phyloP scores from a whole-genome alignment of 2,329 filamentous ascomycete genomes.

The Cercospora zeae-maydis region DNA sequence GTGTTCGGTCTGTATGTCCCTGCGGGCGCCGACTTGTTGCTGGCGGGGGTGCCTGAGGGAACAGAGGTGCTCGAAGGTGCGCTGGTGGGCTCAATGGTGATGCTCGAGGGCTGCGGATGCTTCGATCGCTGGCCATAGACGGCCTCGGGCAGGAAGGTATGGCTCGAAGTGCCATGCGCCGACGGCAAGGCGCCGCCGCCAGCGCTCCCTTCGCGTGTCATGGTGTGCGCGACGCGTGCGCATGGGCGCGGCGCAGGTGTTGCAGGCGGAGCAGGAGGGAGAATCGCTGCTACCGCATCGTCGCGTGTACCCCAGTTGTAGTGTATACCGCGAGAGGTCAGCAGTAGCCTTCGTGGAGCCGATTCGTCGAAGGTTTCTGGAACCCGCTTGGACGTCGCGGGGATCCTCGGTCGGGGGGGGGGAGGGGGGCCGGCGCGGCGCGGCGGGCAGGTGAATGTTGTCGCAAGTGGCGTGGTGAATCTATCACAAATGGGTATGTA shows the following conservation, averaged over 20 bases:
- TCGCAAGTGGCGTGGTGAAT: background rate
- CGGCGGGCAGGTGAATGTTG: background rate
- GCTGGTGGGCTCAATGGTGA: conserved; percentile 14
- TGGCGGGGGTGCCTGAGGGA: conserved; percentile 12
- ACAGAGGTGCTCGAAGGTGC: conserved; percentile 21
- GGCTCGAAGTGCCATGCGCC: background rate
- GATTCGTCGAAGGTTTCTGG: conserved; percentile 1
- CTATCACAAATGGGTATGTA: background rate
- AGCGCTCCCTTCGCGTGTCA: conserved; percentile 11
- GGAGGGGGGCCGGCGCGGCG: no score
- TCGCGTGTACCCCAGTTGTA: background rate
- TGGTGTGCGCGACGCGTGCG: conserved; percentile 8
- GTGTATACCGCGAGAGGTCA: background rate
- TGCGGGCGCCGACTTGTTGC: conserved; percentile 18
- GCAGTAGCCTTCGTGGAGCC: background rate
- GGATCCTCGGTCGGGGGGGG: background rate
- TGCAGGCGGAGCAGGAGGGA: background rate
- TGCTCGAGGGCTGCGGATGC: conserved; percentile 30
- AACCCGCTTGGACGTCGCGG: conserved; percentile 1
- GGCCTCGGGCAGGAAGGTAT: conserved; percentile 11
- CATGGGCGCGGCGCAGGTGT: conserved; percentile 5
- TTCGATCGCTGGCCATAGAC: conserved; percentile 27
- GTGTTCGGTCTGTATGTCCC: conserved; percentile 14
- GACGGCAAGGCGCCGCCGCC: conserved; percentile 4
- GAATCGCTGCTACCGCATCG: background rate